Evolutionary conservation across 305 asterid species (phyloP), one percentile per base, ranked within the genome.

Genomic region (Solanum hybrid): DNA sequence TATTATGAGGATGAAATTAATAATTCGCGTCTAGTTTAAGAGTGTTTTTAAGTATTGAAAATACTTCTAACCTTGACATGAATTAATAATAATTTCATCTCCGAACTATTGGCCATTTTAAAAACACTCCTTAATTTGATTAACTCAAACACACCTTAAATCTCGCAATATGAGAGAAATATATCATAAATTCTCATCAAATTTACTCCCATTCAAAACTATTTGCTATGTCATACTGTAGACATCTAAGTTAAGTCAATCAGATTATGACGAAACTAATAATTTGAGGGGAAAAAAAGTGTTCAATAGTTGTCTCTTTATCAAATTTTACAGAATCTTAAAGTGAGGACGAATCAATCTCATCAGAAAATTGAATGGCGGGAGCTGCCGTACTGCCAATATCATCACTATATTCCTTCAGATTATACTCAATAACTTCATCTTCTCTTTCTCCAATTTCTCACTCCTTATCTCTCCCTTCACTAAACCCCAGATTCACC

Each of bases 311-410:
- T 61, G 26, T 61, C 10, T 20, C 24, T 57, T 61, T 20, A 65
- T 65, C 20, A 26, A 72, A 72, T 26, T 72, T 26, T 11, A 70
- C 31, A 70, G 15, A 10, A 70, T 68, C 31, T 68, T 72, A 26
- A 24, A 57, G 24, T 20, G 70, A 34, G 9, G 14, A 81, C 24
- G 68, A 14, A 2, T 26, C 24, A 45, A 83, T 29, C 73, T 45
- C 27, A 83, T 81, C 87, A 81, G 70, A 39, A 45, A 38, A 81
- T 81, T 27, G 65, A 14, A 90, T 90, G 91, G 88, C 68, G 65
- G 90, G 85, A 79, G 80, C 90, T 79, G 91, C 83, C 88, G 72
- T 27, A 26, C 57, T 89, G 32, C 80, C 73, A 32, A 10, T 73
- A 65, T 82, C 90, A 27, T 80, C 80, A 20, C 72, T 22, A 72